Conservation (phyloP, 169 alveolate species). For the Amoebophrya sp. region DNA sequence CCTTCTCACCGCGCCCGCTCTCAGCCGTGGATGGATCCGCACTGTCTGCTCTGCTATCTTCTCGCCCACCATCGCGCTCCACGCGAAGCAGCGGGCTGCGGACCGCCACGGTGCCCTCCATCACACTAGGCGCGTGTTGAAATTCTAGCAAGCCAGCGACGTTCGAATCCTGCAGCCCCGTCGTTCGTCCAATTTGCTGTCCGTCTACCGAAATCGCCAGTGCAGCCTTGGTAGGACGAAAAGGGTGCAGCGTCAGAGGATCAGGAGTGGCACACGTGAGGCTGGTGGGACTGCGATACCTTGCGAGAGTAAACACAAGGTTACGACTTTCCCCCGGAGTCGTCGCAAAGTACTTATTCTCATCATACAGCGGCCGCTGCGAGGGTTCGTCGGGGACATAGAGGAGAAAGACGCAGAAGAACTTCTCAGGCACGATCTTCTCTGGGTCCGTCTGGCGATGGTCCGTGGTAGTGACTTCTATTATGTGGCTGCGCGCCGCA, state of each 20-base stretch:
- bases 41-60: too few species aligned
- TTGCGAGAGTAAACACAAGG: not conserved
- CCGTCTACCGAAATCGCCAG: conserved; percentile 19
- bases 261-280: not conserved
- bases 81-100: not conserved
- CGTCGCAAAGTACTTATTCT: not conserved
- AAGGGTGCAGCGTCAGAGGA: not conserved
- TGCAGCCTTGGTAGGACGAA: not conserved
- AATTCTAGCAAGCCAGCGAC: not conserved
- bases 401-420: not conserved
- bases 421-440: not conserved
- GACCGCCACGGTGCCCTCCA: not conserved
- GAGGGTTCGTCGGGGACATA: conserved; percentile 11
- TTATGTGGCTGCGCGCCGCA: not conserved
- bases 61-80: not conserved
- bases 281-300: not conserved
- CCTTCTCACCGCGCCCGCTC: not conserved
- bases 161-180: not conserved
- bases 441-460: not conserved
- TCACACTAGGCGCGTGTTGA: not conserved
- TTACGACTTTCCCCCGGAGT: not conserved
- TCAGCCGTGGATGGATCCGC: not conserved
- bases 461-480: not conserved
- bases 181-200: not conserved
- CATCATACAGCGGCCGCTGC: not conserved